These are phyloP conservation scores for Chlorella sp. DNA, from an alignment of 139 green algal genomes.

Conservation along the genomic window DNA sequence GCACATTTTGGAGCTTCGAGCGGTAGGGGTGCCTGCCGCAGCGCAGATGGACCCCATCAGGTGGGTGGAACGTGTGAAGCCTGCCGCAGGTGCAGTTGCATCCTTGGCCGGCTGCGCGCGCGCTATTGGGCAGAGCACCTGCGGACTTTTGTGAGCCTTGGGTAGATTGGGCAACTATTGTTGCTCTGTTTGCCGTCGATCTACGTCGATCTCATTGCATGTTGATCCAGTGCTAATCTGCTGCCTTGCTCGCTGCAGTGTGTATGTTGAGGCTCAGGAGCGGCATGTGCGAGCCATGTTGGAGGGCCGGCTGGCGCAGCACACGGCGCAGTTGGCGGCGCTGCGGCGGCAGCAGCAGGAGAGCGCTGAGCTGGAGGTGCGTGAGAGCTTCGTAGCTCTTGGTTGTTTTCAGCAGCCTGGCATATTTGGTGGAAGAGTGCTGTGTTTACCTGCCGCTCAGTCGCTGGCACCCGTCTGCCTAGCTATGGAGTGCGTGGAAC, in stretches of 20 bases:
- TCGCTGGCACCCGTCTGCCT: no score
- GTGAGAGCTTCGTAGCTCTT: no score
- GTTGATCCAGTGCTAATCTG: not conserved
- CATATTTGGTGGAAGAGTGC: no score
- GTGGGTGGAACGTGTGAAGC: no score
- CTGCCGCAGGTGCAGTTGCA: no score
- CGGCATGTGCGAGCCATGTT: slow-evolving; percentile 23
- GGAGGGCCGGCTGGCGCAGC: slow-evolving; percentile 19
- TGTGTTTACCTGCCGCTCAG: no score
- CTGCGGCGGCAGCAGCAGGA: not conserved
- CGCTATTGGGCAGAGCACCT: not conserved
- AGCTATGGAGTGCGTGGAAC: no score
- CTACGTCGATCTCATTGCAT: not conserved
- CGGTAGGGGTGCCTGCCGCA: slow-evolving; percentile 44
- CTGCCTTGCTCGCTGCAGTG: not conserved
- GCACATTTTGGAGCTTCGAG: slow-evolving; percentile 50
- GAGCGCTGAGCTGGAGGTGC: not conserved
- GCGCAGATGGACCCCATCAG: slow-evolving; percentile 45
- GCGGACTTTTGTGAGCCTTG: no score
- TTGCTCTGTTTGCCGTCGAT: not conserved
- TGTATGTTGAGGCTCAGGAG: slow-evolving; percentile 14
- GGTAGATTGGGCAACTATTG: no score
- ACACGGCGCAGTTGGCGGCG: not conserved
- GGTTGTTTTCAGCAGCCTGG: not conserved
- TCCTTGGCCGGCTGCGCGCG: not conserved